A percentile compares a stretch with the other conserved stretches of the same genome.
Conservation (phyloP, 2,329 filamentous ascomycete genomes). For the Dendryphion nanum region DNA sequence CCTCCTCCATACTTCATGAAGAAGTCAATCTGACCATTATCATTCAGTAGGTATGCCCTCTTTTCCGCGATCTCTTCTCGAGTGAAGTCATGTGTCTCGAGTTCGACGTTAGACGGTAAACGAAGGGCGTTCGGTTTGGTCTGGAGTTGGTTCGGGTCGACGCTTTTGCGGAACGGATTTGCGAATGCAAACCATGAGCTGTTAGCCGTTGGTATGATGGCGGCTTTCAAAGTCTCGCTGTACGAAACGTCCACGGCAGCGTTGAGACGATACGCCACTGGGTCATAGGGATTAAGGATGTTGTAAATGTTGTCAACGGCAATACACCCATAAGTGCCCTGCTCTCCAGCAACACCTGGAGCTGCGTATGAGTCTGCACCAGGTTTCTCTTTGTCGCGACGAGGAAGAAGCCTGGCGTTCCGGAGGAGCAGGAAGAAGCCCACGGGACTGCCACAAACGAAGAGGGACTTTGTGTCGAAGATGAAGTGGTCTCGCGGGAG, state of each 20-base stretch:
- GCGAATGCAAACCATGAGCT: conserved; percentile 46
- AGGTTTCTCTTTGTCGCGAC: conserved; percentile 72
- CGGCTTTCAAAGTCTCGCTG: conserved; percentile 71
- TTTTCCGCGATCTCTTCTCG: conserved; percentile 90
- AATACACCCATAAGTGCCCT: conserved; percentile 81
- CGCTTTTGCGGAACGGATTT: conserved; percentile 40
- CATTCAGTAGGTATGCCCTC: conserved; percentile 83
- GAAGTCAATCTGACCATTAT: conserved; percentile 95
- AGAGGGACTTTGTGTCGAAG: conserved; percentile 87
- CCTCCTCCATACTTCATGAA: conserved; percentile 81
- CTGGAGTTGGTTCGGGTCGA: conserved; percentile 24
- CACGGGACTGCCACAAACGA: conserved; percentile 84
- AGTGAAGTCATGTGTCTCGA: conserved; percentile 93
- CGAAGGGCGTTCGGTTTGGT: conserved; percentile 32
- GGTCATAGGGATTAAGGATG: conserved; percentile 72
- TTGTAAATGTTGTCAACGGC: conserved; percentile 98
- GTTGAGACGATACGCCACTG: conserved; percentile 90
- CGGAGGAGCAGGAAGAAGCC: conserved; percentile 92
- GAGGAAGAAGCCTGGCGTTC: conserved; percentile 67
- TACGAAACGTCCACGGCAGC: conserved; percentile 83
- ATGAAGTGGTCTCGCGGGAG: conserved; percentile 65
- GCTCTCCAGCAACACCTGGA: conserved; percentile 68
- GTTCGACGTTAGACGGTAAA: conserved; percentile 64
- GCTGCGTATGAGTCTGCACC: conserved; percentile 61
- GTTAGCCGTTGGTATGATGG: conserved; percentile 73